Base-by-base conservation (phyloP, 495 filamentous ascomycete genomes). In the Coniosporium apollinis region DNA sequence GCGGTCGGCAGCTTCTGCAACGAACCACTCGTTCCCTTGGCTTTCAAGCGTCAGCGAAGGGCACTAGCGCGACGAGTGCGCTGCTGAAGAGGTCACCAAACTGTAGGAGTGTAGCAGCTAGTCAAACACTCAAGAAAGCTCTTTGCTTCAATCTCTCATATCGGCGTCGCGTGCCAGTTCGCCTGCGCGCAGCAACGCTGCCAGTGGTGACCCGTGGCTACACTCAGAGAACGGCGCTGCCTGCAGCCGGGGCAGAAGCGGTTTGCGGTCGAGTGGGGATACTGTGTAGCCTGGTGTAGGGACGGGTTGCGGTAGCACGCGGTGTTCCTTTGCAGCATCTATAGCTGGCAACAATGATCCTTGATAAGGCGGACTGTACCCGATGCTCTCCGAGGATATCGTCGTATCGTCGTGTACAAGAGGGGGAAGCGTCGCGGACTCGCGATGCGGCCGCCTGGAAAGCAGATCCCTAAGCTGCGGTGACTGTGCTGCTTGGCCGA, bases 401-500 rank as follows among this genome's bases (percentile, higher is more conserved):
- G 30, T n/a, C 10, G 30, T 32, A 17, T 32, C 30, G 30, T 32
- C 30, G 15, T 32, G 30, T 8, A 32, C 18, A 13, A 32, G 30
- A 14, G 30, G 15, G 17, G 30, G 30, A 13, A 26, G 8, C 8
- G 24, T 7, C 7, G 24, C 13, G 24, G 24, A 13, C 24, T 7
- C 8, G 7, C 24, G 8, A 26, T 13, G 24, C 7, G 24, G 24
- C 24, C 24, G 7, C 24, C 24, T 7, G 24, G 24, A 8, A 7
- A 26, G 24, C 7, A 8, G 24, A 26, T 26, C 24, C 13, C n/a
- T n/a, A n/a, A n/a, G n/a, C n/a, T n/a, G n/a, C n/a, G n/a, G n/a
- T n/a, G n/a, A n/a, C n/a, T n/a, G n/a, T n/a, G n/a, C n/a, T n/a
- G n/a, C n/a, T n/a, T n/a, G n/a, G n/a, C n/a, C n/a, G n/a, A n/a